These are phyloP conservation scores for Volvox africanus DNA, from an alignment of 139 green algal species.

Conservation along the genomic window DNA sequence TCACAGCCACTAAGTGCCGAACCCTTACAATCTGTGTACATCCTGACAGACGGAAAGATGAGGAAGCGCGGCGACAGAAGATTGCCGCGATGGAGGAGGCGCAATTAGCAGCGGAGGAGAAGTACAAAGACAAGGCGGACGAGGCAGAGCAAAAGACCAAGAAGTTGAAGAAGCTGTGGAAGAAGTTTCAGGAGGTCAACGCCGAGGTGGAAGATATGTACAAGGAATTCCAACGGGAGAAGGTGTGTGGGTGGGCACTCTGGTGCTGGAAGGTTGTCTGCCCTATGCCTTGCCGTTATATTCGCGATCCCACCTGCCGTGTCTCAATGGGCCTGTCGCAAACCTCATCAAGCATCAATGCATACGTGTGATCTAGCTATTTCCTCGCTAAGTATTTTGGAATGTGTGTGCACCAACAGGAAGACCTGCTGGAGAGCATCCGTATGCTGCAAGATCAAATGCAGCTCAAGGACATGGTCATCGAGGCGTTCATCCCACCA, in stretches of 20 bases:
- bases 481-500: conserved; percentile 84
- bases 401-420: conserved; percentile 12
- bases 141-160: conserved; percentile 80
- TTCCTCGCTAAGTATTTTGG: no score
- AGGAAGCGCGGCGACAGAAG: conserved; percentile 60
- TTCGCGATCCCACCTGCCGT: no score
- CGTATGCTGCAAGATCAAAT: conserved; percentile 84
- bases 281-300: no score
- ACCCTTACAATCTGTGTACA: no score
- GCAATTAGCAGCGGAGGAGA: conserved; percentile 65
- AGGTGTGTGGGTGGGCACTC: conserved; percentile 27
- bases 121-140: conserved; percentile 77
- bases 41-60: conserved; percentile 56
- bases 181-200: conserved; percentile 72
- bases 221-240: conserved; percentile 79
- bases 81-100: conserved; percentile 78
- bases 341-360: no score
- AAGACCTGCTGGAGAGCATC: conserved; percentile 78
- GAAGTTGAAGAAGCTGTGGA: conserved; percentile 81
- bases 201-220: conserved; percentile 76
- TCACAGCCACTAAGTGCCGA: no score
- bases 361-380: no score
- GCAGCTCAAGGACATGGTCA: conserved; percentile 85
- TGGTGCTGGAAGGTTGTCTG: no score
- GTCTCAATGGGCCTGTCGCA: no score